Evolutionary conservation across 768 basidiomycete genomes (phyloP).

Genomic region (Lactarius trivialis): DNA sequence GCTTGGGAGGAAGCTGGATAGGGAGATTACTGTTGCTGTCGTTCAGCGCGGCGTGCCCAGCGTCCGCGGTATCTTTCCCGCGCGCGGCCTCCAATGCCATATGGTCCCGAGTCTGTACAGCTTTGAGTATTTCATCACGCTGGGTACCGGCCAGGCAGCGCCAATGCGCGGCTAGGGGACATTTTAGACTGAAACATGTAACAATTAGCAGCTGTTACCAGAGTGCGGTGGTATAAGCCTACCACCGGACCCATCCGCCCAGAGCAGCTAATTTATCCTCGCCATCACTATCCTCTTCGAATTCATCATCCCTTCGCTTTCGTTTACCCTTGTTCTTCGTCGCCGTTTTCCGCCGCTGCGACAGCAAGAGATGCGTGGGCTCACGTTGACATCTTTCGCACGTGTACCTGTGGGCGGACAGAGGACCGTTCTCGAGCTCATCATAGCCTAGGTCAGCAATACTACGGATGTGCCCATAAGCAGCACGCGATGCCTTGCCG

Average conservation of each 20-base stretch:
- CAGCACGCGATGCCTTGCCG: constrained; percentile 37
- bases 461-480: constrained; percentile 43
- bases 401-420: constrained; percentile 52
- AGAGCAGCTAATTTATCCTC: constrained; percentile 42
- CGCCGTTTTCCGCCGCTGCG: constrained; percentile 30
- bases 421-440: constrained; percentile 48
- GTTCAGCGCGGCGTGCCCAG: background rate
- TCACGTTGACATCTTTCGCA: constrained; percentile 67
- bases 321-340: constrained; percentile 34
- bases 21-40: background rate
- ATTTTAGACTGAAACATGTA: constrained; percentile 51
- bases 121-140: constrained; percentile 66
- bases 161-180: constrained; percentile 75
- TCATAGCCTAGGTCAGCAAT: constrained; percentile 38
- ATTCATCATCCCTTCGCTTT: constrained; percentile 45
- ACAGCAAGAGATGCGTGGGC: constrained; percentile 52
- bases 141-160: constrained; percentile 58
- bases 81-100: constrained; percentile 33
- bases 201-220: constrained; percentile 11
- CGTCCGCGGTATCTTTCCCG: constrained; percentile 11
- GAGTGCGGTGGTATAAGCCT: constrained; percentile 24
- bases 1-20: constrained; percentile 8
- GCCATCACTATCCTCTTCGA: constrained; percentile 52
- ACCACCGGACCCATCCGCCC: constrained; percentile 88
- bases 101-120: constrained; percentile 48